These are phyloP conservation scores for Ogataea dorogensis DNA, from an alignment of 805 yeast genomes.

Conservation along the genomic window DNA sequence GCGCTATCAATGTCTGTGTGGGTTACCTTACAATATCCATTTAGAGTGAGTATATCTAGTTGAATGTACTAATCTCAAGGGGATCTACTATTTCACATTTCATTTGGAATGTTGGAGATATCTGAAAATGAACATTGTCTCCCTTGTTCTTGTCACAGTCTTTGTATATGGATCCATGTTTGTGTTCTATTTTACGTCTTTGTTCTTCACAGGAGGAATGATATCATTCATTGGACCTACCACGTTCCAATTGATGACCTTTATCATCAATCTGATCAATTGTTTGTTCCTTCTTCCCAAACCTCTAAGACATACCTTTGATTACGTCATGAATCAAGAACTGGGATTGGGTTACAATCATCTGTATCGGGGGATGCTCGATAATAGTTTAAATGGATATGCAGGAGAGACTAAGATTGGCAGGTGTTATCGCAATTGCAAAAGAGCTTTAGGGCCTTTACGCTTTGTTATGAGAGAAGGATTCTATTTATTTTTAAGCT, in stretches of 20 bases:
- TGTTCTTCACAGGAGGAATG: constrained; percentile 27
- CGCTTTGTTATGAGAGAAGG: constrained; percentile 39
- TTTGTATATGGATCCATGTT: constrained; percentile 21
- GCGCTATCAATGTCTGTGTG: constrained; percentile 12
- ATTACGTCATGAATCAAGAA: constrained; percentile 28
- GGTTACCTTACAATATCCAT: constrained; percentile 16
- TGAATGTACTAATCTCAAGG: constrained; percentile 18
- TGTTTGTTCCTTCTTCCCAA: constrained; percentile 32
- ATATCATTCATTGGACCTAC: constrained; percentile 25
- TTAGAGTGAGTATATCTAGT: constrained; percentile 14
- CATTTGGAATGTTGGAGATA: constrained; percentile 28
- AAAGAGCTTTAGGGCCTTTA: constrained; percentile 36
- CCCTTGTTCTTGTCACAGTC: constrained; percentile 22
- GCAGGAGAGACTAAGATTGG: constrained; percentile 31
- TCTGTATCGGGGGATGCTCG: constrained; percentile 27
- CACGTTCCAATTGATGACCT: constrained; percentile 32
- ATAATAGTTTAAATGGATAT: constrained; percentile 24
- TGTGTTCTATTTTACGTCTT: constrained; percentile 14
- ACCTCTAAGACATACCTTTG: constrained; percentile 33
- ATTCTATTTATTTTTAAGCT: constrained; percentile 38
- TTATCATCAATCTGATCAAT: constrained; percentile 31
- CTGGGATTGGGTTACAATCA: constrained; percentile 21
- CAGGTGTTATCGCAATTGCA: constrained; percentile 17
- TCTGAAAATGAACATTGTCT: constrained; percentile 24
- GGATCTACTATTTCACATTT: constrained; percentile 25